Percentiles rank a stretch among this genome's conserved stretches.
These are phyloP conservation scores for Anaeromyces robustus DNA, from an alignment of 192 early-diverging fungal genomes.

Conservation along the genomic window DNA sequence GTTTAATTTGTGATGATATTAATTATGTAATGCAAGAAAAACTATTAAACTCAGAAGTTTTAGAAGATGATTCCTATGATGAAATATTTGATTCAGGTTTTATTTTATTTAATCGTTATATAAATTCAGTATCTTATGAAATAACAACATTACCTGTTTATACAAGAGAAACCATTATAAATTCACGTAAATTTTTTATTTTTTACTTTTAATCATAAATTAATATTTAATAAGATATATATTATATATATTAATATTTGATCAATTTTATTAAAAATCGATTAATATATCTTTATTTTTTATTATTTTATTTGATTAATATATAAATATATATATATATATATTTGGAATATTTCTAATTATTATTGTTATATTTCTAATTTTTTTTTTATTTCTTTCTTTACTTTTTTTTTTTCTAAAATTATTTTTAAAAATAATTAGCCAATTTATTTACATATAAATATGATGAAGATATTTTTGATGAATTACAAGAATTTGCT, in stretches of 20 bases:
- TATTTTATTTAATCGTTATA: not conserved
- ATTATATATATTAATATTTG: not conserved
- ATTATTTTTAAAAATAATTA: too few species aligned
- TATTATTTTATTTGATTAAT: too few species aligned
- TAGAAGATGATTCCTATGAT: not conserved
- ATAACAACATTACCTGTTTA: not conserved
- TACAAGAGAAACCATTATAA: not conserved
- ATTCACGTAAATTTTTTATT: not conserved
- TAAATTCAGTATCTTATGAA: not conserved
- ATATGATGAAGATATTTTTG: slow-evolving; percentile 71
- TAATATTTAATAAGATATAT: too few species aligned
- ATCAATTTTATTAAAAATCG: too few species aligned
- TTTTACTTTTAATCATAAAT: too few species aligned
- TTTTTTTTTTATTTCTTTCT: too few species aligned
- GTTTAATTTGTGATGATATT: not conserved
- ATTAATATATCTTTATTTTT: too few species aligned
- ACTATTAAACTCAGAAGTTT: not conserved
- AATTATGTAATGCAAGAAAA: not conserved
- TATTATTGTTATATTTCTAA: too few species aligned
- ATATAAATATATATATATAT: too few species aligned
- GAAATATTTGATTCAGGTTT: not conserved
- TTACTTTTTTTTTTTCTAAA: too few species aligned
- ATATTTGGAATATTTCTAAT: too few species aligned
- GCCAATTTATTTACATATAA: slow-evolving; percentile 83
- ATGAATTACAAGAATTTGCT: slow-evolving; percentile 81